A percentile compares a stretch with the other conserved stretches of the same genome.
Evolutionary conservation across 345 rosid genomes (phyloP).

Genomic region (Lumnitzera littorea): DNA sequence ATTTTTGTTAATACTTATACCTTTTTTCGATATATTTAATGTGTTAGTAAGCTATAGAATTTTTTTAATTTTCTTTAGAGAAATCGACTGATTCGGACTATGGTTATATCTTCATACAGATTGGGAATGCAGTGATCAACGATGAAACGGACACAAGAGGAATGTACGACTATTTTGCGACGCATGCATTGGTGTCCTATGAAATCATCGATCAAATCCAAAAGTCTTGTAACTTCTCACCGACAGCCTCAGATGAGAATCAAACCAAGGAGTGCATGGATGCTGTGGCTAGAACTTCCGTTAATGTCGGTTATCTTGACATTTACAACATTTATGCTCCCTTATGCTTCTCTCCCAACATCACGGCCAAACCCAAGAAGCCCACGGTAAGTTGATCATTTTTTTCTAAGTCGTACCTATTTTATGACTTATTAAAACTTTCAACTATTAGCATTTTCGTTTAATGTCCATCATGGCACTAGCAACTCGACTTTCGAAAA

Average conservation of each 20-base stretch:
- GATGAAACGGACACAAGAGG: slow-evolving; percentile 60
- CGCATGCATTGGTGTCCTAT: slow-evolving; percentile 58
- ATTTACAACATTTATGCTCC: slow-evolving; percentile 83
- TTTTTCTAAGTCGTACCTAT: too few relatives aligned
- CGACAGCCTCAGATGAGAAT: slow-evolving; percentile 11
- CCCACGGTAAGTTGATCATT: slow-evolving; percentile 15
- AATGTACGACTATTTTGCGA: slow-evolving; percentile 55
- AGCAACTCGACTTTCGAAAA: too few relatives aligned
- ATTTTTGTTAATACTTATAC: too few relatives aligned
- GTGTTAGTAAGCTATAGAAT: too few relatives aligned
- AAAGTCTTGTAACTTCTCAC: slow-evolving; percentile 44
- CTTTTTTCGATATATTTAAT: too few relatives aligned
- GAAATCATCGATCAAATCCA: slow-evolving; percentile 18
- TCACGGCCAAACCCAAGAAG: slow-evolving; percentile 48
- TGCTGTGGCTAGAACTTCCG: slow-evolving; percentile 16
- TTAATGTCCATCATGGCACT: too few relatives aligned
- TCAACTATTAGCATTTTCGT: too few relatives aligned
- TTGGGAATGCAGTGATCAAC: slow-evolving; percentile 81
- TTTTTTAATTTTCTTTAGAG: too few relatives aligned
- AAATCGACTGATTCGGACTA: not conserved
- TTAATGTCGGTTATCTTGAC: slow-evolving; percentile 23
- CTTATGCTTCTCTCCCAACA: slow-evolving; percentile 33
- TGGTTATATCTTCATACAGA: slow-evolving; percentile 23
- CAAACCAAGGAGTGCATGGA: slow-evolving; percentile 30
- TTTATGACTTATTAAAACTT: too few relatives aligned